A percentile compares a stretch with the other conserved stretches of the same genome.
These are phyloP conservation scores for Hypoxylon sp. DNA, from an alignment of 2,329 filamentous ascomycete genomes.

Conservation along the genomic window DNA sequence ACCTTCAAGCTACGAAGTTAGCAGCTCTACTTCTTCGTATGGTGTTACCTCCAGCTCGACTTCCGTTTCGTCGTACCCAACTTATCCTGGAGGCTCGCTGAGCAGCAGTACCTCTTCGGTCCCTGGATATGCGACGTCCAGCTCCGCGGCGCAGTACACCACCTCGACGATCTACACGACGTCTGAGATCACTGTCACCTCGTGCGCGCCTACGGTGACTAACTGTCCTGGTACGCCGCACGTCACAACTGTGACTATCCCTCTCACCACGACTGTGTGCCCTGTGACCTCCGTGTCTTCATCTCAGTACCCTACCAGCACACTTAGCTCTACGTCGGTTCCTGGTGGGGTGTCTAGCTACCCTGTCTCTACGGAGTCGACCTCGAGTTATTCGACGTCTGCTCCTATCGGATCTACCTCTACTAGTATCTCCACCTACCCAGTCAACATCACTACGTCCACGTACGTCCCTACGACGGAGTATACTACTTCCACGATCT, in stretches of 20 bases:
- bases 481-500: slow-evolving; percentile 37
- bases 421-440: slow-evolving; percentile 11
- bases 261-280: slow-evolving; percentile 36
- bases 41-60: neutral
- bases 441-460: neutral
- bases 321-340: slow-evolving; percentile 7
- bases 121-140: slow-evolving; percentile 7
- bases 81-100: slow-evolving; percentile 3
- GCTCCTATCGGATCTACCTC: slow-evolving; percentile 11
- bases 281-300: slow-evolving; percentile 27
- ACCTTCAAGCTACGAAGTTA: neutral
- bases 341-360: slow-evolving; percentile 11
- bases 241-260: slow-evolving; percentile 36
- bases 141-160: slow-evolving; percentile 22
- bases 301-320: neutral
- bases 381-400: slow-evolving; percentile 13
- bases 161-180: slow-evolving; percentile 40
- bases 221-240: slow-evolving; percentile 35
- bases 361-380: slow-evolving; percentile 6
- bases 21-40: slow-evolving; percentile 4
- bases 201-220: slow-evolving; percentile 33
- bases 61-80: slow-evolving; percentile 8
- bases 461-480: slow-evolving; percentile 3
- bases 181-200: slow-evolving; percentile 34
- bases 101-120: slow-evolving; percentile 1